phyloP scores from a whole-genome alignment of 129 eudicot species.

The Flaveria robusta region DNA sequence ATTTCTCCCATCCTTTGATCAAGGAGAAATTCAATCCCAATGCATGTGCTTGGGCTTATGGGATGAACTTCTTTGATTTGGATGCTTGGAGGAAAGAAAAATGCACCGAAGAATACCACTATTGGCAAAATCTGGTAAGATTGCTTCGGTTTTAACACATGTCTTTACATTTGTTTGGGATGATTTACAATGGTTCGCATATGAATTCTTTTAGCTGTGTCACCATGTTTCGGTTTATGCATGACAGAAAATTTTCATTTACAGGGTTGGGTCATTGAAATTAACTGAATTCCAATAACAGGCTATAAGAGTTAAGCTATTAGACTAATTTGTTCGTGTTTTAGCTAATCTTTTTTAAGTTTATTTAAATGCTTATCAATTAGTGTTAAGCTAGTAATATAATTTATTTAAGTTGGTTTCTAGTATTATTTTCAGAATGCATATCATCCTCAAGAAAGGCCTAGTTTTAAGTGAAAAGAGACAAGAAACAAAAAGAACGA shows the following conservation, averaged over 20 bases:
- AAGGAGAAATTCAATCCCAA: conserved; percentile 79
- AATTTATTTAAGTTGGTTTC: no score
- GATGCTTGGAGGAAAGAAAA: conserved; percentile 95
- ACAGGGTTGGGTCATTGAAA: neutral
- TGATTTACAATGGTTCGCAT: no score
- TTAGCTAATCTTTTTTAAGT: neutral
- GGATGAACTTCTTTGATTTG: conserved; percentile 91
- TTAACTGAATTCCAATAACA: neutral
- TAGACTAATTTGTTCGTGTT: no score
- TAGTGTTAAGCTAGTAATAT: neutral
- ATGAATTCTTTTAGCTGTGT: no score
- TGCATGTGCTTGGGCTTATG: conserved; percentile 96
- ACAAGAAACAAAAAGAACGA: no score
- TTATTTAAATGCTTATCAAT: neutral
- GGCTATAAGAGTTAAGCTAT: neutral
- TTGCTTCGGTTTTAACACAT: neutral
- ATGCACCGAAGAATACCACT: conserved; percentile 86
- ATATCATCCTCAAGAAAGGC: no score
- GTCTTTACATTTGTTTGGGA: no score
- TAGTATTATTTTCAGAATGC: no score
- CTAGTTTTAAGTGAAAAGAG: no score
- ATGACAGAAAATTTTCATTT: no score
- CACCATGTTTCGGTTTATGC: no score
- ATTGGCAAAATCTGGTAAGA: conserved; percentile 91
- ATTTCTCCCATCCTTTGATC: conserved; percentile 84